Percentiles rank a stretch among this genome's conserved stretches.
Evolutionary conservation across 352 stramenopile genomes (phyloP).

Genomic region (Thraustochytrium sp.): DNA sequence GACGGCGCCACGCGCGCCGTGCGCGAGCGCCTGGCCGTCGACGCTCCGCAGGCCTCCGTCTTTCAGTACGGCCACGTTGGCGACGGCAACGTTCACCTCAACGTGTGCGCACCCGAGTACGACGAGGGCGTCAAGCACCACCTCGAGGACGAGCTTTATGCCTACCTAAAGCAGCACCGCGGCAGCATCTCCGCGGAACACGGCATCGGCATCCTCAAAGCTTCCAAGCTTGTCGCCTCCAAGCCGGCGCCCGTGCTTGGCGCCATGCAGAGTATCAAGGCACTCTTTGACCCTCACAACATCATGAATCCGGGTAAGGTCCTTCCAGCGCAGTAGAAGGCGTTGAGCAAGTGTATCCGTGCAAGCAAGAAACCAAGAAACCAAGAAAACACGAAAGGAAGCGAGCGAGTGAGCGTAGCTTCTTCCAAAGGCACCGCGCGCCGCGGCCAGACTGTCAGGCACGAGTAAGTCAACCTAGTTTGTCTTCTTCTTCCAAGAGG

Average conservation of each 20-base stretch:
- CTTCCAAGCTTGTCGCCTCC: slow-evolving; percentile 68
- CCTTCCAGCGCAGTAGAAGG: slow-evolving; percentile 47
- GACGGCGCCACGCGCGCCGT: slow-evolving; percentile 55
- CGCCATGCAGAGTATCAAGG: slow-evolving; percentile 87
- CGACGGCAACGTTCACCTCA: slow-evolving; percentile 94
- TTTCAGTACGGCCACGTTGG: slow-evolving; percentile 87
- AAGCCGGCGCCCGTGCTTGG: slow-evolving; percentile 71
- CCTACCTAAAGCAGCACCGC: slow-evolving; percentile 41
- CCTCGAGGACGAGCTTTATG: slow-evolving; percentile 23
- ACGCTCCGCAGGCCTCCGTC: neutral
- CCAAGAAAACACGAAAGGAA: too few relatives aligned
- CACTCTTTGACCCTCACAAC: slow-evolving; percentile 84
- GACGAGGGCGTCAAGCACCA: neutral
- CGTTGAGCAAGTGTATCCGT: too few relatives aligned
- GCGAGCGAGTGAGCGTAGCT: too few relatives aligned
- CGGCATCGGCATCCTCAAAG: slow-evolving; percentile 90
- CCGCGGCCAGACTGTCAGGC: too few relatives aligned
- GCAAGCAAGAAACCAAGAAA: too few relatives aligned
- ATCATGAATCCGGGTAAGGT: slow-evolving; percentile 97
- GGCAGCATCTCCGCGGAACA: slow-evolving; percentile 96
- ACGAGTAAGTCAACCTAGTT: too few relatives aligned
- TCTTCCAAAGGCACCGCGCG: too few relatives aligned
- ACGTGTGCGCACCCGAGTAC: slow-evolving; percentile 58
- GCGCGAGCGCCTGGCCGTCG: neutral
- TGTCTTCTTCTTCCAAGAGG: too few relatives aligned